Evolutionary conservation across 495 filamentous ascomycete genomes (phyloP), one percentile per base, ranked within the genome.

Genomic region (Achaetomiella virescens): DNA sequence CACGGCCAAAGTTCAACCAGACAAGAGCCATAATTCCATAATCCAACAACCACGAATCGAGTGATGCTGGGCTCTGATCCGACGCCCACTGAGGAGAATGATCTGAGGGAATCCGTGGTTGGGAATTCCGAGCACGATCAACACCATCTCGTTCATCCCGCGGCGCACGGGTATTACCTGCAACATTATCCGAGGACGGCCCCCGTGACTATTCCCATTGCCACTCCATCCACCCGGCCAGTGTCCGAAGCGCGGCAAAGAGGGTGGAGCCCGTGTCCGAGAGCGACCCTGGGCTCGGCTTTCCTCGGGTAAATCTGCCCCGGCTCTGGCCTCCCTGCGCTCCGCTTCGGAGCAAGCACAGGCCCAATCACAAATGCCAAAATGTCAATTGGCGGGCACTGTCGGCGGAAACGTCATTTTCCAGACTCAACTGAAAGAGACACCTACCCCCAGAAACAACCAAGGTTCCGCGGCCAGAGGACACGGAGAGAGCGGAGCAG

Each of bases 311-410:
- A 55, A 42, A 14, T 9, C 20, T 33, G 46, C 22, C 24, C 47
- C 24, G 18, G 12, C 15, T 22, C n/a, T 10, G 17, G 41, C 17
- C 31, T 14, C n/a, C n/a, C 27, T 20, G 40, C 20, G 36, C 31
- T 49, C 38, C 54, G 45, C 17, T 48, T 43, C 59, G 59, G 51
- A 56, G 52, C 8, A 20, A 33, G 58, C 60, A 61, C 63, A 48
- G 54, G 38, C 55, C 51, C 24, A 38, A 45, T 55, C 60, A 65
- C 62, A 65, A 69, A 67, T 69, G 58, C 48, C 48, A 60, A 48
- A 45, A 36, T 31, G 25, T 54, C 48, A 17, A 69, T 65, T 69
- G 66, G 66, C 25, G 37, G 37, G 37, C 14, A 38, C 8, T 8
- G 18, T 51, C 45, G 40, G 41, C 43, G 48, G 47, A 52, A 61